Percentiles rank a stretch among this genome's conserved stretches.
These are phyloP conservation scores for Aspergillus thermomutatus DNA, from an alignment of 2,329 filamentous ascomycete genomes.

Conservation along the genomic window DNA sequence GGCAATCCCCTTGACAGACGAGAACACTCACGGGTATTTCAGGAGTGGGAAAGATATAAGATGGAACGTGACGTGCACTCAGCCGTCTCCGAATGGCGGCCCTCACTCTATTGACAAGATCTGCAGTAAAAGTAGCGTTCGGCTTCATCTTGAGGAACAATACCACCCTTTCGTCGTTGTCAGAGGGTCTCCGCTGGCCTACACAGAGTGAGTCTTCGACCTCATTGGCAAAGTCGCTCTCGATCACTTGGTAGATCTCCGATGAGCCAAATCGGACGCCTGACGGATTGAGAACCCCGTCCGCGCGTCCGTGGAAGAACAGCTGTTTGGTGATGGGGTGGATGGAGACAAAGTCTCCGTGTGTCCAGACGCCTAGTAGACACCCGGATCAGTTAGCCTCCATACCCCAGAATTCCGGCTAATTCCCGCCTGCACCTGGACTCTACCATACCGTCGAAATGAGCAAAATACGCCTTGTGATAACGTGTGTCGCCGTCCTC, in stretches of 20 bases:
- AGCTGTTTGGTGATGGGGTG: slow-evolving; percentile 57
- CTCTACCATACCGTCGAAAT: slow-evolving; percentile 7
- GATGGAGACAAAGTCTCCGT: slow-evolving; percentile 73
- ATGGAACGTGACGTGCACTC: slow-evolving; percentile 74
- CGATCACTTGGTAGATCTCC: slow-evolving; percentile 72
- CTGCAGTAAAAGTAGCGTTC: too few relatives aligned
- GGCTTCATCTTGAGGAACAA: slow-evolving; percentile 60
- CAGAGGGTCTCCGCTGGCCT: slow-evolving; percentile 64
- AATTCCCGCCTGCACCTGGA: too few relatives aligned
- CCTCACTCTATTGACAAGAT: slow-evolving; percentile 54
- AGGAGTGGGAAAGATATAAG: slow-evolving; percentile 72
- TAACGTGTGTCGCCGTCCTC: slow-evolving; percentile 54
- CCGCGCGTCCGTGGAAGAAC: slow-evolving; percentile 26
- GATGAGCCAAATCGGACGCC: slow-evolving; percentile 76
- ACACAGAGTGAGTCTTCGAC: slow-evolving; percentile 73
- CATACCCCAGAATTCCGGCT: too few relatives aligned
- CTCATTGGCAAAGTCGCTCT: slow-evolving; percentile 19
- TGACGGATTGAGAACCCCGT: slow-evolving; percentile 76
- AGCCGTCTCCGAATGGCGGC: slow-evolving; percentile 61
- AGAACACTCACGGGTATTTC: slow-evolving; percentile 55
- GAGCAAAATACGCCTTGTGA: slow-evolving; percentile 25
- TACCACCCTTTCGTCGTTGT: slow-evolving; percentile 57
- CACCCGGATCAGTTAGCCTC: too few relatives aligned
- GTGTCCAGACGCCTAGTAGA: slow-evolving; percentile 64
- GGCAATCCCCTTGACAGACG: too few relatives aligned